Evolutionary conservation across 306 rosid genomes (phyloP).

Genomic region (Cucumis hystrix): DNA sequence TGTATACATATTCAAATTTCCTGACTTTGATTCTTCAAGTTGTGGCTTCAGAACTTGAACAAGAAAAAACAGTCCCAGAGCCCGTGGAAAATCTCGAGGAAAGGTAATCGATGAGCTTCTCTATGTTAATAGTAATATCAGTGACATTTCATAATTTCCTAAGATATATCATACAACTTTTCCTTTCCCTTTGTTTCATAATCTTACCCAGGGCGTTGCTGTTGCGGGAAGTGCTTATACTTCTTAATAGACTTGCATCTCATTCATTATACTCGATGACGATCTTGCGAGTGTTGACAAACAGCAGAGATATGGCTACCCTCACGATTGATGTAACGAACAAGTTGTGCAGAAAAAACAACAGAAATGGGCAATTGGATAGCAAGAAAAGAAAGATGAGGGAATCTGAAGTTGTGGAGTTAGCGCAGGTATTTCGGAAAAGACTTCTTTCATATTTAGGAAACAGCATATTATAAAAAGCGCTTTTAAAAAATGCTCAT

Average conservation of each 20-base stretch:
- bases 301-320: slow-evolving; percentile 57
- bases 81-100: slow-evolving; percentile 38
- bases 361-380: slow-evolving; percentile 16
- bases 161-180: neutral
- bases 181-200: neutral
- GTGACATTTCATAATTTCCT: neutral
- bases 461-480: slow-evolving; percentile 17
- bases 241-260: slow-evolving; percentile 75
- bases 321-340: slow-evolving; percentile 52
- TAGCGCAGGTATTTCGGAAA: slow-evolving; percentile 55
- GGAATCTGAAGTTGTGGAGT: slow-evolving; percentile 55
- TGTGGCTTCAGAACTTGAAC: slow-evolving; percentile 41
- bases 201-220: slow-evolving; percentile 50
- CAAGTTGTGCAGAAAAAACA: slow-evolving; percentile 45
- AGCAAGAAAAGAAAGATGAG: slow-evolving; percentile 29
- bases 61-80: slow-evolving; percentile 29
- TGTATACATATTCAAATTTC: slow-evolving; percentile 36
- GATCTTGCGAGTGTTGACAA: slow-evolving; percentile 34
- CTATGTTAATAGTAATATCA: neutral
- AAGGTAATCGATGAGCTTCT: slow-evolving; percentile 39
- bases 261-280: slow-evolving; percentile 44
- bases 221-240: slow-evolving; percentile 69
- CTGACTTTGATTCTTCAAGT: slow-evolving; percentile 60
- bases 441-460: slow-evolving; percentile 55
- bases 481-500: neutral